Base-by-base conservation (phyloP, 176 grass and related monocot genomes). In the Zea luxurians region DNA sequence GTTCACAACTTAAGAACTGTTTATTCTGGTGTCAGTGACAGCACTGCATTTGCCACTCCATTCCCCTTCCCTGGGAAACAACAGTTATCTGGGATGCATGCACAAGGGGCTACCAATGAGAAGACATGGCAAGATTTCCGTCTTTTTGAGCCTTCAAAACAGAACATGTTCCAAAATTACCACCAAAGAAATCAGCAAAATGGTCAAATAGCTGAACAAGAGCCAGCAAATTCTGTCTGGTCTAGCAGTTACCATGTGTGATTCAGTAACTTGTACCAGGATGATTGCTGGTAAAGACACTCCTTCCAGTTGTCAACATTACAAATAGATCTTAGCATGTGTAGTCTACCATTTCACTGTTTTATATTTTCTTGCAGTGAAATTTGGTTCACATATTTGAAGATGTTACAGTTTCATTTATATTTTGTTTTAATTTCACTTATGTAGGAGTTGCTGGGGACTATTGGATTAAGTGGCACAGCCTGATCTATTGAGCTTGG, bases 121-220 rank as follows among this genome's bases (percentile, higher is more conserved):
- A 88, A 60, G 79, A 76, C 77, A 70, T 93, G 93, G 93, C 83
- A 90, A 35, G 91, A 94, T 90, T 93, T 97, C 72, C 84, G 90
- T 59, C 94, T 86, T 80, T 97, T 94, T 76, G 91, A 92, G 40
- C 91, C 91, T 57, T 21, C 80, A 43, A 86, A 92, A 76, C 61
- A 89, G 48, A 90, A 82, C 76, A 80, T 80, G 44, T 71, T 81
- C 54, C 75, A 86, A 65, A 77, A 91, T 48, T 55, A 66, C 67
- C 89, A 84, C 50, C 76, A 85, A 78, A 77, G 18, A 50, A 91
- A 78, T 91, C 85, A 86, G 46, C 74, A 77, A 70, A 80, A 49
- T 42, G 81, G 71, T 64, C 77, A 82, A 70, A 64, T 80, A 74
- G 84, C 83, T 66, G 90, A 97, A 78, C 81, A 91, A 53, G 67